Conservation (phyloP, 1,284 basidiomycete genomes). For the Laetiporus sulphureus region DNA sequence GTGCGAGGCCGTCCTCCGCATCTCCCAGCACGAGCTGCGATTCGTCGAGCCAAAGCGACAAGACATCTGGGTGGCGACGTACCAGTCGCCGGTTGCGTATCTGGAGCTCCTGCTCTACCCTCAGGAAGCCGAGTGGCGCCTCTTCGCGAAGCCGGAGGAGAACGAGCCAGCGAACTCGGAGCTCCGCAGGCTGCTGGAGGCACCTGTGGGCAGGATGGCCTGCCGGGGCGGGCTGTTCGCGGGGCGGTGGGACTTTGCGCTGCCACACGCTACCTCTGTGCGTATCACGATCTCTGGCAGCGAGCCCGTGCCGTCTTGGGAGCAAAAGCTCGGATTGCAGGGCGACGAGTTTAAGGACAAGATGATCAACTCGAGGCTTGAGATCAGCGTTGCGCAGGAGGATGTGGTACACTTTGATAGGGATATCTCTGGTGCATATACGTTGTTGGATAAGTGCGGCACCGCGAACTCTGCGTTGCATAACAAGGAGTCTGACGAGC, state of each 20-base stretch:
- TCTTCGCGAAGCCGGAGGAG: conserved; percentile 67
- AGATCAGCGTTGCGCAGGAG: conserved; percentile 52
- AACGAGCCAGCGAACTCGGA: conserved; percentile 75
- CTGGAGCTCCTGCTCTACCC: conserved; percentile 78
- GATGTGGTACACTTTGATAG: conserved; percentile 61
- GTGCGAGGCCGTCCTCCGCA: conserved; percentile 62
- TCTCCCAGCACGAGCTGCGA: conserved; percentile 60
- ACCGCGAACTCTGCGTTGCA: conserved; percentile 88
- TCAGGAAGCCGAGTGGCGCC: conserved; percentile 79
- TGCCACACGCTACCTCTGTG: conserved; percentile 59
- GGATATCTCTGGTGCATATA: conserved; percentile 76
- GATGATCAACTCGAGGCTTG: conserved; percentile 61
- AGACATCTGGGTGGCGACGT: conserved; percentile 80
- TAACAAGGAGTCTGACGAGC: conserved; percentile 41
- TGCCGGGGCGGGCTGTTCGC: conserved; percentile 54
- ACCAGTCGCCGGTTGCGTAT: conserved; percentile 63
- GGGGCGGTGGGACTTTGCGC: conserved; percentile 78
- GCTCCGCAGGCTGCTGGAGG: conserved; percentile 69
- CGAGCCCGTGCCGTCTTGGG: conserved; percentile 79
- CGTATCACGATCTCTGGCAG: conserved; percentile 60
- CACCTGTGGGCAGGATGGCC: conserved; percentile 73
- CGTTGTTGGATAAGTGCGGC: conserved; percentile 80
- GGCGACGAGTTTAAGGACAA: conserved; percentile 60
- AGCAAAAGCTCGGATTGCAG: conserved; percentile 72
- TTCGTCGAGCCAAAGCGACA: conserved; percentile 87